These are phyloP conservation scores for Xerocomus minutiporus DNA, from an alignment of 1,284 basidiomycete species.

Conservation along the genomic window DNA sequence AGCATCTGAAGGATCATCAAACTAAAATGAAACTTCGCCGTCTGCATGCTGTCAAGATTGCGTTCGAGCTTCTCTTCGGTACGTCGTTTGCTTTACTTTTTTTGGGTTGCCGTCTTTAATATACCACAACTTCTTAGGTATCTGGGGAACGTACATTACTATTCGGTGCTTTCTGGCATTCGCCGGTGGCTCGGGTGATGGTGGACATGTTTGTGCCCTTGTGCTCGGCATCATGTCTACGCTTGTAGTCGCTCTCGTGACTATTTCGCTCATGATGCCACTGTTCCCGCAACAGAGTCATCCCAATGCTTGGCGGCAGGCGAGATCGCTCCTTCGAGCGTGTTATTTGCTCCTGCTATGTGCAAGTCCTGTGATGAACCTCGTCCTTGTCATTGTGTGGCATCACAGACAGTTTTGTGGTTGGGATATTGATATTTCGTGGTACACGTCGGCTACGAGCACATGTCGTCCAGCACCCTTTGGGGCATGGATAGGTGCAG, in stretches of 20 bases:
- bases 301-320: conserved; percentile 11
- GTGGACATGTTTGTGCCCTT: conserved; percentile 43
- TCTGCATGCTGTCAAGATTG: conserved; percentile 36
- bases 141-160: conserved; percentile 57
- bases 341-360: conserved; percentile 47
- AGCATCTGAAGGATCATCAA: conserved; percentile 34
- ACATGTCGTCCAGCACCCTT: conserved; percentile 41
- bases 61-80: conserved; percentile 50
- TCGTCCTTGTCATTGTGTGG: conserved; percentile 47
- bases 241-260: conserved; percentile 52
- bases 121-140: conserved; percentile 32
- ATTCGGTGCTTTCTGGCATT: conserved; percentile 61
- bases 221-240: conserved; percentile 58
- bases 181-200: conserved; percentile 37
- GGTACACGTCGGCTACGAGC: conserved; percentile 39
- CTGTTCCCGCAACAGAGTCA: conserved; percentile 33
- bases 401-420: conserved; percentile 46
- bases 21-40: conserved; percentile 41
- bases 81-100: conserved; percentile 15
- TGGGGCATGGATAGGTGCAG: conserved; percentile 50
- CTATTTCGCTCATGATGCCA: conserved; percentile 40
- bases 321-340: conserved; percentile 35
- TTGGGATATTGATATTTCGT: conserved; percentile 61
- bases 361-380: conserved; percentile 48
- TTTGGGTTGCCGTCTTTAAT: background rate